Base-by-base conservation (phyloP, 2,329 filamentous ascomycete genomes). In the Cylindrodendrum hubeiense region DNA sequence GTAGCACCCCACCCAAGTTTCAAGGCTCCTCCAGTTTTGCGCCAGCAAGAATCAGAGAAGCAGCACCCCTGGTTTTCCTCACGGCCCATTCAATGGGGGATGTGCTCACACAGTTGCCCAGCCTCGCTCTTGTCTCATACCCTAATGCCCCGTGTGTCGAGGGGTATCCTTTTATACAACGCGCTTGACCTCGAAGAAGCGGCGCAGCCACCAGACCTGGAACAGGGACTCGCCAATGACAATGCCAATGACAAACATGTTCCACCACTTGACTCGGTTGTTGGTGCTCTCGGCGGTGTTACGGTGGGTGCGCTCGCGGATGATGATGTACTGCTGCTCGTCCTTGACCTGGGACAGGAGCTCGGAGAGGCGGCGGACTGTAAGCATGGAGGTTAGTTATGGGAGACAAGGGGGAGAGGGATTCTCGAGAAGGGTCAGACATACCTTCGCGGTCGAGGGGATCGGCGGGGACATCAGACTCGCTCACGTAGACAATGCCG, bases 231-330 rank as follows among this genome's bases (percentile, higher is more conserved):
- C 94, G 75, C 92, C 94, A 71, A 97, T 86, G 68, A 99, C 88
- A 54, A 98, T 90, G 61, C 90, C 88, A 70, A 99, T 90, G 82
- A 99, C 95, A 82, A 98, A 98, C 75, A 98, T 88, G 81, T 96
- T 98, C 96, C 96, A 99, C 96, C 96, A 99, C 86, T 99, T 99
- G 79, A 99, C 96, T 72, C 96, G 89, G 74, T 90, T 89, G 82
- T 99, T 99, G 76, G 96, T 99, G 87, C 95, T 98, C 86, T 99
- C 96, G 70, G 96, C 96, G 10, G 96, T 99, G 85, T 99, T 99
- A 79, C 96, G 90, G 87, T 99, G 96, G 73, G 93, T 97, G 77
- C 96, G 89, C 85, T 99, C 96, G 74, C 96, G 92, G 64, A 98
- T 84, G 68, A 99, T 90, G 77, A 99, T 98, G 85, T 99, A 99